Conservation (phyloP, 345 rosid genomes). For the Gossypium australe region DNA sequence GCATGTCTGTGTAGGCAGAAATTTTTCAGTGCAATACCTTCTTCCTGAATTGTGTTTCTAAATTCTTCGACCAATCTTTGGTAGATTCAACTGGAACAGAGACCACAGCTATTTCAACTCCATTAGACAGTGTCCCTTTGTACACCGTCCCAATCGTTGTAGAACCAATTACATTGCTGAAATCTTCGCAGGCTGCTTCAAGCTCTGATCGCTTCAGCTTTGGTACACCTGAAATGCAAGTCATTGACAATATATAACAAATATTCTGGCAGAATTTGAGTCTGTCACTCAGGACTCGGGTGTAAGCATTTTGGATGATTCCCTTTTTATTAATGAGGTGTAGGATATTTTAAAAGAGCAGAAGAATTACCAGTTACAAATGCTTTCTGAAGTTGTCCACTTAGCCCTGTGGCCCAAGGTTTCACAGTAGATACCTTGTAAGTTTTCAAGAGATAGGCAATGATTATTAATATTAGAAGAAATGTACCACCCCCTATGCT, state of each 20-base stretch:
- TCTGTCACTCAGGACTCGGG: no score
- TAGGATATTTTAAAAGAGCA: background rate
- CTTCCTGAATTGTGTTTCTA: constrained; percentile 69
- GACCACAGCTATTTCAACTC: constrained; percentile 87
- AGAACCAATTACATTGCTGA: constrained; percentile 81
- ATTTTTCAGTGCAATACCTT: constrained; percentile 45
- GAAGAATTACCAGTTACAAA: constrained; percentile 62
- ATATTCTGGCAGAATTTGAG: background rate
- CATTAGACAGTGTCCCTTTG: constrained; percentile 90
- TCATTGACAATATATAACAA: background rate
- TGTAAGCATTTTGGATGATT: no score
- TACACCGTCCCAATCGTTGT: constrained; percentile 64
- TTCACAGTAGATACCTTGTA: constrained; percentile 57
- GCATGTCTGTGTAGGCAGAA: background rate
- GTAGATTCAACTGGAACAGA: constrained; percentile 44
- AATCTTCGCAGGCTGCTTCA: constrained; percentile 92
- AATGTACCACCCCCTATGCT: constrained; percentile 33
- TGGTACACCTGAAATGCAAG: constrained; percentile 69
- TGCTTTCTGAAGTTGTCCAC: constrained; percentile 91
- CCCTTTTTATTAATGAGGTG: no score
- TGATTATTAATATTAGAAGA: constrained; percentile 27
- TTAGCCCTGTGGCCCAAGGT: constrained; percentile 93
- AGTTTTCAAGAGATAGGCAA: constrained; percentile 34
- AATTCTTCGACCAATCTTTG: constrained; percentile 61
- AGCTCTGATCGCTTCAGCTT: constrained; percentile 78